Evolutionary conservation across 1,284 basidiomycete genomes (phyloP).

Genomic region (Ganoderma boninense): DNA sequence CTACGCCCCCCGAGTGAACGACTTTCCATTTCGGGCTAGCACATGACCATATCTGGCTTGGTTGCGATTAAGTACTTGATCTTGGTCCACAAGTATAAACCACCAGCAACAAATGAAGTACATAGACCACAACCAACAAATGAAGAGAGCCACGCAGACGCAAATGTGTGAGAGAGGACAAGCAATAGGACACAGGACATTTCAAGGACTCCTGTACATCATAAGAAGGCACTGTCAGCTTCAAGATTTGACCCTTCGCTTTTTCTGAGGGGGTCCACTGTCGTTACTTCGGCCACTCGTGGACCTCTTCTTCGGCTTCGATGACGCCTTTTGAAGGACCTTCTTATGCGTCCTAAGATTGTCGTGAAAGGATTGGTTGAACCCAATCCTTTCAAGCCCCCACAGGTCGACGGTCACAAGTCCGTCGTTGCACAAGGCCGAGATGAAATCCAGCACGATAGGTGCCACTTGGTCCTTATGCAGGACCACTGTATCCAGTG

Average conservation of each 20-base stretch:
- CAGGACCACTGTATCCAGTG: not conserved
- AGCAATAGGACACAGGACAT: not conserved
- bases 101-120: not conserved
- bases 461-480: slow-evolving; percentile 17
- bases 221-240: not conserved
- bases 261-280: not conserved
- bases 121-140: not conserved
- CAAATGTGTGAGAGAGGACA: too few species aligned
- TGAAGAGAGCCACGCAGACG: not conserved
- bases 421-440: slow-evolving; percentile 6
- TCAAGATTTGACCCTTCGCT: slow-evolving; percentile 4
- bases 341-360: slow-evolving; percentile 10
- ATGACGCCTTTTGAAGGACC: slow-evolving; percentile 9
- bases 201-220: not conserved
- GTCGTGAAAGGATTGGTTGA: slow-evolving; percentile 2
- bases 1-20: not conserved
- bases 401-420: slow-evolving; percentile 6
- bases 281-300: too few species aligned
- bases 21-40: not conserved
- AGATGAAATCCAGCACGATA: slow-evolving; percentile 15
- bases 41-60: not conserved
- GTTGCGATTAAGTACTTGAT: too few species aligned
- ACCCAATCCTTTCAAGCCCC: slow-evolving; percentile 15
- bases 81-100: too few species aligned
- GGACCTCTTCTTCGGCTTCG: slow-evolving; percentile 2